Base-by-base conservation (phyloP, 2,329 filamentous ascomycete species). In the Cladosporium sphaerospermum region DNA sequence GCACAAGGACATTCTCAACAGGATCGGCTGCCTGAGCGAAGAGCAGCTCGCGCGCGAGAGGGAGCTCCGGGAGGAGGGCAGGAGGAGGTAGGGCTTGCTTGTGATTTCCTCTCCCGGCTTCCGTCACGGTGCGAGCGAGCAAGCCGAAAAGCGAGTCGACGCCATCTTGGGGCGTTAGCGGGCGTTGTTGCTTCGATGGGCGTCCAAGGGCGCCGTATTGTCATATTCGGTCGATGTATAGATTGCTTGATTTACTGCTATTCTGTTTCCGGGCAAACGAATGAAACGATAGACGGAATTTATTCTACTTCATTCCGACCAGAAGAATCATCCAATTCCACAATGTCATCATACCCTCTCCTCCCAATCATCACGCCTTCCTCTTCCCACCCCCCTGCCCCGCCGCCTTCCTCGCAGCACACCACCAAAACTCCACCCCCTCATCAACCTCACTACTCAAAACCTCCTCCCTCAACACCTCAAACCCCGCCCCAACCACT, bases 1-100 rank as follows among this genome's bases (percentile, higher is more conserved):
- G 68, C 80, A 85, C 61, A 93, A 92, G 75, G 88, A 91, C 68
- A 74, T 93, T 59, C 76, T 93, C 50, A 86, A 87, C 42, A 78
- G 88, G 50, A 93, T 93, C 64, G 88, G 88, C 45, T 93, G 88
- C 68, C 52, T 68, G 55, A 66, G 64, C 56, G 65, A 68, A 14
- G 65, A 68, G 54, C 65, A 68, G 54, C 49, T 68, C 44, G 63
- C 64, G 9, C 56, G 65, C 8, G 65, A 68, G 54, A 55, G 63
- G 43, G 65, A 68, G 54, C 56, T 61, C 58, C 56, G 64, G 36
- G 37, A 51, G 18, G 40, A 51, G 13, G 48, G 18, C 31, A 23
- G 48, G 18, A 51, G 48, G 40, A 51, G 44, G 48, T 51, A 51
- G 48, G 40, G 44, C 39, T 48, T 32, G 4, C 32, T 43, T 9